phyloP scores from a whole-genome alignment of 306 rosid species.

The Prunus fruticosa region DNA sequence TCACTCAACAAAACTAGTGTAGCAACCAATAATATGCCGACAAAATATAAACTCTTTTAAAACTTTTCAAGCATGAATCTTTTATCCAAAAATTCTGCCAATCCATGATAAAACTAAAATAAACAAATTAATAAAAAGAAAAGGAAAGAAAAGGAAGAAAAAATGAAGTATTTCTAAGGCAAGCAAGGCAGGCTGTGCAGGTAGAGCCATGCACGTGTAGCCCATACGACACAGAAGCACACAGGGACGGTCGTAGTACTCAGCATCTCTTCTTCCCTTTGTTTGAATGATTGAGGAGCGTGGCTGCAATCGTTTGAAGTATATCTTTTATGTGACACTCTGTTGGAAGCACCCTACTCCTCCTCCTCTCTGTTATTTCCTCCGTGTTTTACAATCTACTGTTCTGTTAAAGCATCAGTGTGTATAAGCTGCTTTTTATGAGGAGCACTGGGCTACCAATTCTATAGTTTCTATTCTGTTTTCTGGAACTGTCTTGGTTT shows the following conservation, averaged over 20 bases:
- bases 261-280: not conserved
- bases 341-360: not conserved
- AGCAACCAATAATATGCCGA: not conserved
- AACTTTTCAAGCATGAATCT: not conserved
- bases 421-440: not conserved
- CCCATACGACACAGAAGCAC: not conserved
- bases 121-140: not conserved
- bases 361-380: not conserved
- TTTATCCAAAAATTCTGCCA: not conserved
- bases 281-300: conserved; percentile 33
- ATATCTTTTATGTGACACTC: conserved; percentile 9
- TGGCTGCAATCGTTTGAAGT: conserved; percentile 31
- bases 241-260: not conserved
- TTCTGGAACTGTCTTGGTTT: not conserved
- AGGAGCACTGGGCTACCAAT: fast-evolving
- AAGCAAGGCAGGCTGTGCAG: not conserved
- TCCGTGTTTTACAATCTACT: not conserved
- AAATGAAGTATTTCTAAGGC: conserved; percentile 4
- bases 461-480: too few relatives aligned
- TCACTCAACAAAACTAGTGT: not conserved
- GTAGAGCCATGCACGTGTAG: not conserved
- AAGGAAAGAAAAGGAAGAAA: not conserved
- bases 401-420: too few relatives aligned
- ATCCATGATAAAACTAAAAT: not conserved
- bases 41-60: conserved; percentile 8